phyloP scores from a whole-genome alignment of 176 grass and related monocot genomes.

The Tuctoria greenei region DNA sequence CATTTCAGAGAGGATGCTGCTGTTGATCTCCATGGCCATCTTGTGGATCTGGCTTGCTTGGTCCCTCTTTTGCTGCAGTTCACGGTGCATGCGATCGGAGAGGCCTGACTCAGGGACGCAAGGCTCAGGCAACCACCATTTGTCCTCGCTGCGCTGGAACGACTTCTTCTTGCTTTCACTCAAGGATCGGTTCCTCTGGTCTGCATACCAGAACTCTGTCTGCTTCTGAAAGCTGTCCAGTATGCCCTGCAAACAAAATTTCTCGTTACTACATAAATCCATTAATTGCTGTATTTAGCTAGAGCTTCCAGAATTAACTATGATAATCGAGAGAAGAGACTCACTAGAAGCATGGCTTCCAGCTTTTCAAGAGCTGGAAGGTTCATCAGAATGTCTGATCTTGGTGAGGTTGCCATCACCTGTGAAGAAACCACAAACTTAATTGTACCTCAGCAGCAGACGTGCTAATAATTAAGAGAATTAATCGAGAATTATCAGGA shows the following conservation, averaged over 20 bases:
- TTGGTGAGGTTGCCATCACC: constrained; percentile 82
- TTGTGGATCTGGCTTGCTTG: constrained; percentile 98
- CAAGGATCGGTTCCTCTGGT: constrained; percentile 66
- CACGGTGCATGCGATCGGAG: constrained; percentile 51
- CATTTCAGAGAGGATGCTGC: constrained; percentile 78
- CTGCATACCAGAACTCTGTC: constrained; percentile 81
- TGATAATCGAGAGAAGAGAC: neutral
- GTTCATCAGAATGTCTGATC: constrained; percentile 91
- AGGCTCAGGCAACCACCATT: constrained; percentile 93
- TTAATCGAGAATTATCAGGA: neutral
- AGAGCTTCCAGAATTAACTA: neutral
- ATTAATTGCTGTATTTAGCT: neutral
- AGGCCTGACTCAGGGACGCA: constrained; percentile 72
- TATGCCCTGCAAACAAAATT: constrained; percentile 62
- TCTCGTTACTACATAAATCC: neutral
- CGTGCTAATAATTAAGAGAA: constrained; percentile 22
- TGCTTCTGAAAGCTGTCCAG: constrained; percentile 75
- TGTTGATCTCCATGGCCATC: constrained; percentile 98
- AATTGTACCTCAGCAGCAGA: constrained; percentile 14
- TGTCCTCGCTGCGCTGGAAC: constrained; percentile 67
- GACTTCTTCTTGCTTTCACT: constrained; percentile 54
- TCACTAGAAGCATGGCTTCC: constrained; percentile 87
- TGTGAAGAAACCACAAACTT: constrained; percentile 23
- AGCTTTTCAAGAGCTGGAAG: constrained; percentile 91
- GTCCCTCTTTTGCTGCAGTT: constrained; percentile 83